These are phyloP conservation scores for Yueomyces sinensis DNA, from an alignment of 805 yeast species.

Conservation along the genomic window DNA sequence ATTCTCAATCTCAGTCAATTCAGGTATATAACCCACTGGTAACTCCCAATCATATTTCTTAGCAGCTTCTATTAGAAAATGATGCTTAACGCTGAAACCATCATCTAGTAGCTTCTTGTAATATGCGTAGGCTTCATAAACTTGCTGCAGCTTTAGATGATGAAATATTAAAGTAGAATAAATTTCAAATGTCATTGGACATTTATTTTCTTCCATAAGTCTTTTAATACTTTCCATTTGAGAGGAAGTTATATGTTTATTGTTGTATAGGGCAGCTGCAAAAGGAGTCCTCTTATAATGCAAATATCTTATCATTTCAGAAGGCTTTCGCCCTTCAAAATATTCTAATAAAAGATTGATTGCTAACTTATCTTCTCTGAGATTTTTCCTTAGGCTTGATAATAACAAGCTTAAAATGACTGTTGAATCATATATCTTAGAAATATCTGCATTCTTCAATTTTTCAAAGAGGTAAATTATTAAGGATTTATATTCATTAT, in stretches of 20 bases:
- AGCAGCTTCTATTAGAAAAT: constrained; percentile 7
- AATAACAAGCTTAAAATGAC: neutral
- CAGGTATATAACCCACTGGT: no score
- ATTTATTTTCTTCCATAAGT: constrained; percentile 12
- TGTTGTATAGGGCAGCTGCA: constrained; percentile 4
- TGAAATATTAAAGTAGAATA: constrained; percentile 16
- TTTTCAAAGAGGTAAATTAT: constrained; percentile 9
- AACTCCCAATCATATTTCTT: constrained; percentile 14
- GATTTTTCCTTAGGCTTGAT: neutral
- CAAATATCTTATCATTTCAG: neutral
- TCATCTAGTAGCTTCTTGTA: constrained; percentile 14
- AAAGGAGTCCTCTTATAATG: constrained; percentile 7
- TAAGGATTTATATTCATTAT: constrained; percentile 9
- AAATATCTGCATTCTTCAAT: constrained; percentile 2
- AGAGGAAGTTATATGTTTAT: neutral
- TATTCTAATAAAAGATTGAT: neutral
- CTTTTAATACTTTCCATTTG: constrained; percentile 3
- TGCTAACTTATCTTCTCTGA: neutral
- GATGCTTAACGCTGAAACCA: constrained; percentile 13
- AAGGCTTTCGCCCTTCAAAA: neutral
- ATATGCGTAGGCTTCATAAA: constrained; percentile 17
- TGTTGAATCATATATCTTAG: neutral
- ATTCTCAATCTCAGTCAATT: no score
- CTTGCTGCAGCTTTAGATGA: constrained; percentile 6
- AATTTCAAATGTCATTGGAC: constrained; percentile 15